These are phyloP conservation scores for Moesziomyces globuligerus DNA, from an alignment of 1,284 basidiomycete species.

Conservation along the genomic window DNA sequence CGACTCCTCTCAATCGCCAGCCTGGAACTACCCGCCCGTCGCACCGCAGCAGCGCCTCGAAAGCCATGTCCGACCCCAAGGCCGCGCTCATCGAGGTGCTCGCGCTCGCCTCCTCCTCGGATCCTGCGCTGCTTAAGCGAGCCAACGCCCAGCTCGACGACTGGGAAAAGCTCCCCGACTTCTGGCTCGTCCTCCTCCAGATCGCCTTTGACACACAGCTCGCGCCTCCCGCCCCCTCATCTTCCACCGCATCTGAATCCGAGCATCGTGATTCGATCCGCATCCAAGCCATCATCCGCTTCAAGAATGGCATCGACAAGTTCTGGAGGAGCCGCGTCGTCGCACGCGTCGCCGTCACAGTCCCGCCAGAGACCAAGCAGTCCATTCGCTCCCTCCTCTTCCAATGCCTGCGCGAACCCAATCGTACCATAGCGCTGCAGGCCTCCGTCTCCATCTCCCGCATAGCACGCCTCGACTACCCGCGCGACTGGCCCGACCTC, in stretches of 20 bases:
- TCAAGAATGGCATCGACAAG: conserved; percentile 66
- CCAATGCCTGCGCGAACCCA: conserved; percentile 56
- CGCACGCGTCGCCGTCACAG: conserved; percentile 52
- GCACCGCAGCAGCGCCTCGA: neutral
- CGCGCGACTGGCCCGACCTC: conserved; percentile 61
- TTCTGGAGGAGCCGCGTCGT: conserved; percentile 63
- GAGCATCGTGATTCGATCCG: conserved; percentile 40
- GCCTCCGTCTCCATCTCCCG: conserved; percentile 59
- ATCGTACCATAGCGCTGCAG: conserved; percentile 60
- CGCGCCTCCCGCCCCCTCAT: conserved; percentile 6
- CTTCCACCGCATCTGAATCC: conserved; percentile 9
- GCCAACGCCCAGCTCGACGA: conserved; percentile 50
- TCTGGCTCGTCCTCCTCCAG: conserved; percentile 57
- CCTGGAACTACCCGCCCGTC: neutral
- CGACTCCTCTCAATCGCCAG: neutral
- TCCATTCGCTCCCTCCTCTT: conserved; percentile 53
- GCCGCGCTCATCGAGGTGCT: conserved; percentile 42
- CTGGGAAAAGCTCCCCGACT: conserved; percentile 55
- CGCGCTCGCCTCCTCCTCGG: conserved; percentile 34
- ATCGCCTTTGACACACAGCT: conserved; percentile 53
- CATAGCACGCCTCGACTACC: conserved; percentile 63
- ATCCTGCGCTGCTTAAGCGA: conserved; percentile 25
- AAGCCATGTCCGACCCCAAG: conserved; percentile 27
- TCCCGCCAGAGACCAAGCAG: conserved; percentile 54
- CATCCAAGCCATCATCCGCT: conserved; percentile 63